These are phyloP conservation scores for Salix exigua DNA, from an alignment of 345 rosid genomes.

Conservation along the genomic window DNA sequence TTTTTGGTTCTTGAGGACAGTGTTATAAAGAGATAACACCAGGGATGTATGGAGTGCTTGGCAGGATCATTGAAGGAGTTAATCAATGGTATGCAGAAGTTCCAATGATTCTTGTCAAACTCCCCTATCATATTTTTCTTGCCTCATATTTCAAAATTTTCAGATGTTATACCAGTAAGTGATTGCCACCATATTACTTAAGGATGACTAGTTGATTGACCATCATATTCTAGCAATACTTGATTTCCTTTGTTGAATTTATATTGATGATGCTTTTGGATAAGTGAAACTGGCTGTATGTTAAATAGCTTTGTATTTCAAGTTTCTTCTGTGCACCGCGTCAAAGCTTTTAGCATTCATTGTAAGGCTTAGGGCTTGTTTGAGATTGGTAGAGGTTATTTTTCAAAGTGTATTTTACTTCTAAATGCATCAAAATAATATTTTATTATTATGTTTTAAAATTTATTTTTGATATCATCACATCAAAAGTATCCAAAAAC, in stretches of 20 bases:
- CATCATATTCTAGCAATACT: neutral
- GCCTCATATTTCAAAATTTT: neutral
- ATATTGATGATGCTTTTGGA: neutral
- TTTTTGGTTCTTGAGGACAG: constrained; percentile 24
- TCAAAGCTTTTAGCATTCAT: neutral
- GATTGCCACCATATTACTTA: neutral
- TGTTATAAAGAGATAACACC: constrained; percentile 62
- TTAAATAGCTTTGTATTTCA: neutral
- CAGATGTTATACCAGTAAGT: neutral
- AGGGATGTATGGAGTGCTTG: constrained; percentile 68
- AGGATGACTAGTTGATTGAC: neutral
- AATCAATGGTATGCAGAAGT: constrained; percentile 62
- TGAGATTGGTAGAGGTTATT: too few species aligned
- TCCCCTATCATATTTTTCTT: neutral
- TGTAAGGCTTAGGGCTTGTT: neutral
- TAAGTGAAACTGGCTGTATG: neutral
- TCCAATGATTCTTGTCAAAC: neutral
- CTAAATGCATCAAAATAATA: too few species aligned
- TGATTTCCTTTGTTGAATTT: neutral
- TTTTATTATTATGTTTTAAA: too few species aligned
- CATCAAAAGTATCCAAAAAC: too few species aligned
- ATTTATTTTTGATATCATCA: too few species aligned
- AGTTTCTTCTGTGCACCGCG: neutral
- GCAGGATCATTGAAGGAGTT: constrained; percentile 72
- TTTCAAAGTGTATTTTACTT: too few species aligned